phyloP scores from a whole-genome alignment of 106 monocot genomes.

The Dioscorea dumetorum region DNA sequence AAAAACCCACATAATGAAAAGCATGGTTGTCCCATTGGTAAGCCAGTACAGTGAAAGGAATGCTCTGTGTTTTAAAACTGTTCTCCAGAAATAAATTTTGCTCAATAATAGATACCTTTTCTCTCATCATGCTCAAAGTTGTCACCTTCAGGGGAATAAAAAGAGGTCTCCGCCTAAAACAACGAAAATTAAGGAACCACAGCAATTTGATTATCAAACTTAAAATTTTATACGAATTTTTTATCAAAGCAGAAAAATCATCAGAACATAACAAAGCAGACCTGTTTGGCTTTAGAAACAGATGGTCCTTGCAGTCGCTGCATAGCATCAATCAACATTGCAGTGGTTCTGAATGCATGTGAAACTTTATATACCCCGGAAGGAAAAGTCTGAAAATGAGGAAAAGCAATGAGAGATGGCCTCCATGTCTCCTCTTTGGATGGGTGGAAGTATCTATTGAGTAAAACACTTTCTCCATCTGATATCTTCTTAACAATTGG shows the following conservation, averaged over 20 bases:
- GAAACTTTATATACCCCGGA: constrained; percentile 51
- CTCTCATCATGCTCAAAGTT: too few relatives aligned
- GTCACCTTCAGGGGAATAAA: background rate
- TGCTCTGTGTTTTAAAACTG: too few relatives aligned
- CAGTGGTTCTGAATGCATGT: constrained; percentile 70
- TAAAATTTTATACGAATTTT: background rate
- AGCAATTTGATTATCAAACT: constrained; percentile 8
- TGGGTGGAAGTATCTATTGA: constrained; percentile 59
- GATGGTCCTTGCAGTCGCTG: constrained; percentile 51
- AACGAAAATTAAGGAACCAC: background rate
- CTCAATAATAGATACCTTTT: too few relatives aligned
- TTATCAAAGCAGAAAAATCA: background rate
- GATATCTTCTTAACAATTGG: constrained; percentile 39
- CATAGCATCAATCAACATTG: constrained; percentile 78
- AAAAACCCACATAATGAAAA: too few relatives aligned
- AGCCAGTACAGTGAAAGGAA: too few relatives aligned
- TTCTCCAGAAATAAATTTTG: too few relatives aligned
- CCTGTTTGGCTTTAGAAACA: constrained; percentile 24
- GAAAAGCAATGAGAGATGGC: constrained; percentile 93
- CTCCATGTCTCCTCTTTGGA: constrained; percentile 36
- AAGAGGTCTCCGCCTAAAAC: constrained; percentile 20
- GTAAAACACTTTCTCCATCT: constrained; percentile 37
- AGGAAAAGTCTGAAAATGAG: constrained; percentile 71
- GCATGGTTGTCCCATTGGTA: too few relatives aligned
- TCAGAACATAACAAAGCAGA: constrained; percentile 24